Percentiles rank a stretch among this genome's conserved stretches.
phyloP scores from a whole-genome alignment of 2,329 filamentous ascomycete species.

The Stagonosporopsis chrysanthemi region DNA sequence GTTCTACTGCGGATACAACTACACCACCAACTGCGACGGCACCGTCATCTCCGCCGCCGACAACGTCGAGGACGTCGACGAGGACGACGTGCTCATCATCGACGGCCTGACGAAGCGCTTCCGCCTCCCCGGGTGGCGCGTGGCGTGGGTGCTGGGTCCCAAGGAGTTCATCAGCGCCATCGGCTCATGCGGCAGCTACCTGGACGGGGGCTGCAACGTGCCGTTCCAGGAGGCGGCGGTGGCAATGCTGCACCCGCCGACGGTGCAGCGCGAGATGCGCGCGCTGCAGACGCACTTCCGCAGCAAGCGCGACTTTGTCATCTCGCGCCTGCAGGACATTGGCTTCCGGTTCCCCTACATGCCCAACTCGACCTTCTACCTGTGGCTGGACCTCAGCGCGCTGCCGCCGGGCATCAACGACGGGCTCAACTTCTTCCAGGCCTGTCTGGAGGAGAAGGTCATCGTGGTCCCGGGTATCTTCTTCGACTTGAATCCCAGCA shows the following conservation, averaged over 20 bases:
- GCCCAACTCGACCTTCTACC: constrained; percentile 93
- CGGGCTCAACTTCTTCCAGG: constrained; percentile 96
- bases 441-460: constrained; percentile 90
- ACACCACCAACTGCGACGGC: constrained; percentile 90
- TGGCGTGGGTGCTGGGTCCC: constrained; percentile 94
- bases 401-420: constrained; percentile 85
- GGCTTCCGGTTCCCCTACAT: constrained; percentile 82
- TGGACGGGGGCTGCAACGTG: constrained; percentile 92
- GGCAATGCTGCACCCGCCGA: constrained; percentile 85
- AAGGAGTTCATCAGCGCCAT: constrained; percentile 97
- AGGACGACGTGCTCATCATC: constrained; percentile 84
- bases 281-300: constrained; percentile 90
- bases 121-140: constrained; percentile 93
- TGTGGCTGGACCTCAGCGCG: constrained; percentile 73
- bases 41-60: constrained; percentile 86
- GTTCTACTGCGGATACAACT: constrained; percentile 93
- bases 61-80: constrained; percentile 87
- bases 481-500: constrained; percentile 93
- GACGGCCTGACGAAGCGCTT: constrained; percentile 97
- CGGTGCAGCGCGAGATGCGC: constrained; percentile 85
- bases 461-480: constrained; percentile 98
- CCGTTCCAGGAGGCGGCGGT: constrained; percentile 95
- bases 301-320: constrained; percentile 91
- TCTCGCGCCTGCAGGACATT: constrained; percentile 80
- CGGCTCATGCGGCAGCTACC: constrained; percentile 89